Evolutionary conservation across 768 basidiomycete genomes (phyloP).

Genomic region (Sutorius australiensis): DNA sequence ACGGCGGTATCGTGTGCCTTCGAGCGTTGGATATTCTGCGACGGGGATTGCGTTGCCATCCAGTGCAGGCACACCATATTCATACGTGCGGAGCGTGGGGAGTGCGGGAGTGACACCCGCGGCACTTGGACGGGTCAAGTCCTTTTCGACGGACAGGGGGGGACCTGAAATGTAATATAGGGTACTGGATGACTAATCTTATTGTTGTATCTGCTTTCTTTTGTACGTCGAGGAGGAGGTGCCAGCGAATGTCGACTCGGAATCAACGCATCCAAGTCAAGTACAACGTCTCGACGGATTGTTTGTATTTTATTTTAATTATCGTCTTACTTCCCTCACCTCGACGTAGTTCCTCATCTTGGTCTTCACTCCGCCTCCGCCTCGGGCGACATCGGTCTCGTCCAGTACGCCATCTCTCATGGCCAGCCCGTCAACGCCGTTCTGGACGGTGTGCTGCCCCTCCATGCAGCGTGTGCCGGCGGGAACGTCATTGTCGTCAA

Average conservation of each 20-base stretch:
- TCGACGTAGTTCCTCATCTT: slow-evolving; percentile 61
- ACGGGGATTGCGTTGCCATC: slow-evolving; percentile 13
- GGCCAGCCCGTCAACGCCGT: slow-evolving; percentile 97
- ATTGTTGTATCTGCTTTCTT: background rate
- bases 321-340: background rate
- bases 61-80: slow-evolving; percentile 19
- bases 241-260: slow-evolving; percentile 14
- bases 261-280: slow-evolving; percentile 42
- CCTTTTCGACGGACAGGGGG: slow-evolving; percentile 16
- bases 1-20: slow-evolving; percentile 20
- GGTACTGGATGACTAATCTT: slow-evolving; percentile 17
- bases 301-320: slow-evolving; percentile 28
- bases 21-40: slow-evolving; percentile 15
- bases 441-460: slow-evolving; percentile 91
- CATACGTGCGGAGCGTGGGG: slow-evolving; percentile 13
- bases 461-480: slow-evolving; percentile 92
- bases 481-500: slow-evolving; percentile 87
- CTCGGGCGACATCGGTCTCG: slow-evolving; percentile 87
- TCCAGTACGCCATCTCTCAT: slow-evolving; percentile 86
- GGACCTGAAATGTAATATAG: background rate
- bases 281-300: slow-evolving; percentile 54
- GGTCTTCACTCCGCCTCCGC: slow-evolving; percentile 75
- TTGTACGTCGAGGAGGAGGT: slow-evolving; percentile 5
- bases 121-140: slow-evolving; percentile 21
- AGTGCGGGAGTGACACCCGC: slow-evolving; percentile 24